Evolutionary conservation across 2,329 filamentous ascomycete species (phyloP).

Genomic region (Penicillium sp.): DNA sequence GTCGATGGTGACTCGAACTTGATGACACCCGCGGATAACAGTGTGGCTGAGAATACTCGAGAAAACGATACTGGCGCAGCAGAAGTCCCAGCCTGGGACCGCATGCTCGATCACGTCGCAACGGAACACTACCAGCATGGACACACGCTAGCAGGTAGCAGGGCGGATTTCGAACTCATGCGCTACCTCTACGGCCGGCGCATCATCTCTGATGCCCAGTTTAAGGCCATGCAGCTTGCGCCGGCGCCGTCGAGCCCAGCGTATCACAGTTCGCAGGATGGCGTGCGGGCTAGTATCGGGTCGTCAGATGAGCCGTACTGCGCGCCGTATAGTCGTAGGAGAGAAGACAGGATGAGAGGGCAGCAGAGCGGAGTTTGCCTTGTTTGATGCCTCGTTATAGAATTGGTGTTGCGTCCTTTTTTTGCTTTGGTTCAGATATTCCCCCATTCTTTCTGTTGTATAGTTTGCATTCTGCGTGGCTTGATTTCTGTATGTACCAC

Average conservation of each 20-base stretch:
- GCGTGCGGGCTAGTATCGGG: constrained; percentile 34
- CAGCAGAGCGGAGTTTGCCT: constrained; percentile 33
- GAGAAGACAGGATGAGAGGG: constrained; percentile 37
- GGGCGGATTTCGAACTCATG: constrained; percentile 44
- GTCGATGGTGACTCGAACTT: constrained; percentile 18
- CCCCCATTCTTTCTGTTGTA: constrained; percentile 9
- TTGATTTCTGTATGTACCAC: too few relatives aligned
- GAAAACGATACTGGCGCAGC: neutral
- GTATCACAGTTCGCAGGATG: constrained; percentile 36
- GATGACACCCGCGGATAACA: neutral
- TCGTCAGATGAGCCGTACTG: constrained; percentile 40
- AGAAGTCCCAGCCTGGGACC: constrained; percentile 36
- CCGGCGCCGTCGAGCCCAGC: constrained; percentile 35
- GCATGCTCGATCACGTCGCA: constrained; percentile 42
- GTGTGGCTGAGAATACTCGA: neutral
- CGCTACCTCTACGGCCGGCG: constrained; percentile 41
- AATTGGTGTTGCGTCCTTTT: constrained; percentile 1
- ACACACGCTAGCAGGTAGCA: constrained; percentile 38
- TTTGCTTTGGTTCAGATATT: constrained; percentile 11
- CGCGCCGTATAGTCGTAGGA: constrained; percentile 36
- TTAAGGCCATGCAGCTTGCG: constrained; percentile 42
- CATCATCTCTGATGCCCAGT: constrained; percentile 42
- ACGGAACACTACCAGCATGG: constrained; percentile 39
- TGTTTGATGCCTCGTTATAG: constrained; percentile 16
- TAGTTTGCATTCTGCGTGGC: constrained; percentile 4